Percentiles rank a stretch among this genome's conserved stretches.
Conservation (phyloP, 306 rosid genomes). For the Cicer bijugum region DNA sequence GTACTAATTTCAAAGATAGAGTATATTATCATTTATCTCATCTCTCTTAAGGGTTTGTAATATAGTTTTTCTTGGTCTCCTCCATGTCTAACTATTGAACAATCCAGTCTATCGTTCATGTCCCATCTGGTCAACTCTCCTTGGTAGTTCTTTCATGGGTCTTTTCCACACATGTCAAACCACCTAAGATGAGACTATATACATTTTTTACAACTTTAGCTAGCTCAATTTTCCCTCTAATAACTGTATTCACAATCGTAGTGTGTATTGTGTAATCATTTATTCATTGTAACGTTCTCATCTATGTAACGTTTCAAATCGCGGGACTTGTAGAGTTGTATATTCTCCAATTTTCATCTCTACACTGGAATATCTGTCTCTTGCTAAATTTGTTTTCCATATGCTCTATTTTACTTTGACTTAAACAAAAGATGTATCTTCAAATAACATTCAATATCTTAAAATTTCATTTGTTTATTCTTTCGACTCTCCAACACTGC, state of each 20-base stretch:
- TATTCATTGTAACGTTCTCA: neutral
- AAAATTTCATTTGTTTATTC: neutral
- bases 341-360: neutral
- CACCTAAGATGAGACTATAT: conserved; percentile 8
- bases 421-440: neutral
- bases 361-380: neutral
- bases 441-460: neutral
- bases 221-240: neutral
- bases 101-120: neutral
- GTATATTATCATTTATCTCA: neutral
- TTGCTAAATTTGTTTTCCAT: neutral
- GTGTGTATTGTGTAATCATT: neutral
- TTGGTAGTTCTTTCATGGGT: neutral
- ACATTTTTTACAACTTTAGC: conserved; percentile 10
- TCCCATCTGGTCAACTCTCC: neutral
- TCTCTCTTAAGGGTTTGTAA: neutral
- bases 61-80: conserved; percentile 8
- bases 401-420: neutral
- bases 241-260: neutral
- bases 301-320: neutral
- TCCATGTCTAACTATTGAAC: conserved; percentile 20
- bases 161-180: neutral
- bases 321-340: neutral
- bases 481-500: neutral
- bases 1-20: neutral